Conservation (phyloP, 1,284 basidiomycete genomes). For the Cerrena zonata region DNA sequence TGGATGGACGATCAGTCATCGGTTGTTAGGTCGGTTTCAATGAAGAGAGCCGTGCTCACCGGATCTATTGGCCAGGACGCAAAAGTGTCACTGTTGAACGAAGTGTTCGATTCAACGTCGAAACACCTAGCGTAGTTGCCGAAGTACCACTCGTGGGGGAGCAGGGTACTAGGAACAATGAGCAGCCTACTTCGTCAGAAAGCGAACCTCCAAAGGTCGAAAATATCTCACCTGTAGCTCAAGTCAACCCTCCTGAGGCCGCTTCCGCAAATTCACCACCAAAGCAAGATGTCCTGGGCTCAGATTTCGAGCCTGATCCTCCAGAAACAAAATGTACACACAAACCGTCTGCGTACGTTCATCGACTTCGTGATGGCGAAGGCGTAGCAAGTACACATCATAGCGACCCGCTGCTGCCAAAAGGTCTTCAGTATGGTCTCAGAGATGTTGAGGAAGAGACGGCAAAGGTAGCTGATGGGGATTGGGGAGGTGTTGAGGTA, state of each 20-base stretch:
- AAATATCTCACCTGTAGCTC: not conserved
- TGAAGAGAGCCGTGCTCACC: constrained; percentile 24
- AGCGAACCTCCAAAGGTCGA: not conserved
- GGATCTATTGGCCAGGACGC: constrained; percentile 31
- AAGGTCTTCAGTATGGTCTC: not conserved
- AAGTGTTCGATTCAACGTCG: constrained; percentile 24
- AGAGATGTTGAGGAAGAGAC: not conserved
- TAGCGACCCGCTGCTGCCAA: not conserved
- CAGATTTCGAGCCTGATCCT: not conserved
- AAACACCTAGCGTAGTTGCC: constrained; percentile 10
- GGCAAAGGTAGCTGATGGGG: constrained; percentile 2
- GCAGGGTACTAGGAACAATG: not conserved
- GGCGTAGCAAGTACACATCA: not conserved
- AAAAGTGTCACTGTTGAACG: constrained; percentile 26
- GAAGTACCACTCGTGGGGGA: not conserved
- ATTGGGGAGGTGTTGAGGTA: constrained; percentile 1
- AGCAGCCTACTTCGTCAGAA: not conserved
- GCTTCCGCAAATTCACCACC: not conserved
- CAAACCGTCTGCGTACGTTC: not conserved
- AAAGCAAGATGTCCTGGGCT: not conserved
- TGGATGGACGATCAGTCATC: constrained; percentile 20
- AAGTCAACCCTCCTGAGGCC: no score
- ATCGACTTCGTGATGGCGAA: not conserved
- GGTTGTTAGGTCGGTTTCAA: constrained; percentile 29
- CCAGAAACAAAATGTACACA: not conserved